Conservation (phyloP, 225 moss, liverwort and hornwort genomes). For the Ulota crispa region DNA sequence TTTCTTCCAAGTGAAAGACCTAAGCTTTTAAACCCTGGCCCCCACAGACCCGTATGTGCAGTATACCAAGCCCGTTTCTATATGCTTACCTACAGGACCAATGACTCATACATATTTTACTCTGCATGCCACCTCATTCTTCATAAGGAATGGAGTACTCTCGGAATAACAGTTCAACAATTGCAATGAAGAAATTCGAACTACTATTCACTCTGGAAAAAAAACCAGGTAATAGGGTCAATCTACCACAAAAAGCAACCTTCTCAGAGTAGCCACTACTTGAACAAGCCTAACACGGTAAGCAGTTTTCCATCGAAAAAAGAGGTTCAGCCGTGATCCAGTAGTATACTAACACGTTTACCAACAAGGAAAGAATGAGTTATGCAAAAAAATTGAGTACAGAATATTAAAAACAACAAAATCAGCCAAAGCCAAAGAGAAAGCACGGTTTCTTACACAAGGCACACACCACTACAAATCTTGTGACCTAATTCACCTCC, state of each 20-base stretch:
- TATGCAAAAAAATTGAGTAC: neutral
- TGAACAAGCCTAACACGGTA: neutral
- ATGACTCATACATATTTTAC: too few relatives aligned
- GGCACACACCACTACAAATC: neutral
- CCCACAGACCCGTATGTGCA: too few relatives aligned
- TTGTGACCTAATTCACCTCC: constrained; percentile 18
- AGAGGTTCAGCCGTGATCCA: neutral
- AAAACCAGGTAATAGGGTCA: neutral
- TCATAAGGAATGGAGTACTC: too few relatives aligned
- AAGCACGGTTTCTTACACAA: neutral
- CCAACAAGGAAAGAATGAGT: neutral
- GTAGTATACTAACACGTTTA: neutral
- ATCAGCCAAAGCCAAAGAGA: neutral
- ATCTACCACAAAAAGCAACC: neutral
- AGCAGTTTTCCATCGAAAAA: neutral
- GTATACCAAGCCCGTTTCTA: too few relatives aligned
- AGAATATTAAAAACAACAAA: neutral
- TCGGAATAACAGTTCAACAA: neutral
- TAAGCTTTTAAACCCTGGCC: too few relatives aligned
- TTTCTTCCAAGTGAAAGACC: too few relatives aligned
- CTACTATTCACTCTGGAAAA: neutral
- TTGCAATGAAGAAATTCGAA: too few relatives aligned
- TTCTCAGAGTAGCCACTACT: neutral
- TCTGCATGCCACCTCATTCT: too few relatives aligned
- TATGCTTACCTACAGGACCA: too few relatives aligned